Conservation (phyloP, 2,329 filamentous ascomycete genomes). For the Botrytis pseudocinerea region DNA sequence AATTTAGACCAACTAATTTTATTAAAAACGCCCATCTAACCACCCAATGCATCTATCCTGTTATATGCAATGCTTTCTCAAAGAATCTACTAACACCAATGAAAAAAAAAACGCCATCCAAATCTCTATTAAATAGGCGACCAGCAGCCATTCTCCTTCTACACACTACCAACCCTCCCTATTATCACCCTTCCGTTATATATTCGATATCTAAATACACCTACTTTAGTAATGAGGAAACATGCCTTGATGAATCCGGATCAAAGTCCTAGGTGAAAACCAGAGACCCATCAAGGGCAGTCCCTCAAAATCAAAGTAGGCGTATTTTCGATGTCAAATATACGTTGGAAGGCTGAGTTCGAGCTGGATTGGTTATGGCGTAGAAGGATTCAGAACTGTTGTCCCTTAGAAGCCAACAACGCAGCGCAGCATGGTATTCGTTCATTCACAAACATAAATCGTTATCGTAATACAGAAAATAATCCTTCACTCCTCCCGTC, state of each 20-base stretch:
- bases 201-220: not conserved
- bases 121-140: not conserved
- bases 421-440: not conserved
- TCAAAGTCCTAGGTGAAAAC: slow-evolving; percentile 16
- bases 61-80: not conserved
- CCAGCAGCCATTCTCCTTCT: not conserved
- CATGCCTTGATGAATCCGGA: slow-evolving; percentile 10
- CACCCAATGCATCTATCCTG: not conserved
- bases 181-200: slow-evolving; percentile 3
- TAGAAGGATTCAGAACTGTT: not conserved
- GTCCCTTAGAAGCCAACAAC: not conserved
- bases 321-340: not conserved
- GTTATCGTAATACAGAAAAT: not conserved
- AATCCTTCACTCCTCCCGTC: not conserved
- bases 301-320: not conserved
- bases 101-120: not conserved
- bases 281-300: slow-evolving; percentile 17
- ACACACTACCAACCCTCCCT: not conserved
- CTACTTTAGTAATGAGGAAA: not conserved
- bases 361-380: not conserved
- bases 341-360: slow-evolving; percentile 3
- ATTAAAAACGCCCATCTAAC: not conserved
- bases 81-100: not conserved
- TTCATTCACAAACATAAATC: slow-evolving; percentile 7
- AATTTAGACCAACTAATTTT: not conserved